Evolutionary conservation across 257 asterid genomes (phyloP).

Genomic region (Handroanthus guayacan): DNA sequence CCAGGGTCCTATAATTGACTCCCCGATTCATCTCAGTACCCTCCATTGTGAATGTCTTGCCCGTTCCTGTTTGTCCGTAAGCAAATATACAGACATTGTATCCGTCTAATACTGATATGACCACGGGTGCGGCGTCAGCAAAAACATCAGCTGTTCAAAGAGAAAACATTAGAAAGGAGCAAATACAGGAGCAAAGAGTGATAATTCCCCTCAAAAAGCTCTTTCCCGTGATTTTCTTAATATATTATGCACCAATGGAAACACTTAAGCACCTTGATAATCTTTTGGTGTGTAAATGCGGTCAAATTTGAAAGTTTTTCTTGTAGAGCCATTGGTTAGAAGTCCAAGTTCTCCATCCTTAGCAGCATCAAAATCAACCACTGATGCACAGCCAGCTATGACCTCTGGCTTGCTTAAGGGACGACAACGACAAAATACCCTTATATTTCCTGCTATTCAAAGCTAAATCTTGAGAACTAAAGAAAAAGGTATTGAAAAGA

Average conservation of each 20-base stretch:
- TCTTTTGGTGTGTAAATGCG: conserved; percentile 91
- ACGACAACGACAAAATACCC: conserved; percentile 98
- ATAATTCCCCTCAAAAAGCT: background rate
- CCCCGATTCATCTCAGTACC: conserved; percentile 86
- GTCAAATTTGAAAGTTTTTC: conserved; percentile 82
- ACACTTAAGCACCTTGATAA: conserved; percentile 72
- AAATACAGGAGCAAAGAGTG: background rate
- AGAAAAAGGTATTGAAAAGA: background rate
- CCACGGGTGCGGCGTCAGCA: conserved; percentile 96
- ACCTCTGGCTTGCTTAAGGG: conserved; percentile 86
- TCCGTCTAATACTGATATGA: conserved; percentile 90
- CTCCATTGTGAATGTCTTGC: conserved; percentile 99
- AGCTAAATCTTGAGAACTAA: conserved; percentile 25
- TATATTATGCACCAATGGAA: background rate
- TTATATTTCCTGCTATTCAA: conserved; percentile 78
- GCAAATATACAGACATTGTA: conserved; percentile 98
- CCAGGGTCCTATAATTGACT: conserved; percentile 90
- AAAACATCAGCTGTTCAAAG: conserved; percentile 77
- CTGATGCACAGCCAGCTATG: conserved; percentile 64
- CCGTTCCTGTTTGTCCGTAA: conserved; percentile 98
- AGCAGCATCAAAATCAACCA: conserved; percentile 87
- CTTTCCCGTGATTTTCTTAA: background rate
- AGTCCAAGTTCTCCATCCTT: conserved; percentile 95
- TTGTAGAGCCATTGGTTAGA: conserved; percentile 58
- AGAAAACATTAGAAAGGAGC: conserved; percentile 25